Conservation (phyloP, 345 rosid genomes). For the Gossypium herbaceum region DNA sequence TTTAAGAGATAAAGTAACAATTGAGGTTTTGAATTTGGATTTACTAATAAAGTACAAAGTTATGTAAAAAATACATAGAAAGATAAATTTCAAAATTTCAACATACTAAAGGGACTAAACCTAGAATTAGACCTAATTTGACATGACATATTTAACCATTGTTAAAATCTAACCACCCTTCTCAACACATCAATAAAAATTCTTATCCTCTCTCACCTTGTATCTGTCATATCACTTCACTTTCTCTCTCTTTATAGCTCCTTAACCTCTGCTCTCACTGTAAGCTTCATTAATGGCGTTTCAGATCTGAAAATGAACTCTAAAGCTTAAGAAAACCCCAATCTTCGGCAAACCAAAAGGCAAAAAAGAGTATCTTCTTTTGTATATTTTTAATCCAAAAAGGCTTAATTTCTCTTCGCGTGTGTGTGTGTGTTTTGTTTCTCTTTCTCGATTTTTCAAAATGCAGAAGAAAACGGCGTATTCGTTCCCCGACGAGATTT, state of each 20-base stretch:
- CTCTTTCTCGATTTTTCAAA: not conserved
- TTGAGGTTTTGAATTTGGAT: not conserved
- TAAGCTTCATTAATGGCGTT: constrained; percentile 37
- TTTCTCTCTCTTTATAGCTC: not conserved
- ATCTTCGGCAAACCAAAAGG: not conserved
- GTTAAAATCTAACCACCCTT: constrained; percentile 35
- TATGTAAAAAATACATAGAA: too few species aligned
- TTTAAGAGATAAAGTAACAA: too few species aligned
- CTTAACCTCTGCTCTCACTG: constrained; percentile 7
- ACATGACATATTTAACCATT: constrained; percentile 28
- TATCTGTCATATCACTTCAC: constrained; percentile 13
- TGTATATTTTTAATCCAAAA: not conserved
- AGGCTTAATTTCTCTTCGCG: not conserved
- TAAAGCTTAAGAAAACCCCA: not conserved
- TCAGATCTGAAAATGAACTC: constrained; percentile 39
- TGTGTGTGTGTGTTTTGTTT: not conserved
- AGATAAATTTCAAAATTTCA: too few species aligned
- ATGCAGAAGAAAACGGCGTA: constrained; percentile 44
- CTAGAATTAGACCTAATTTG: not conserved
- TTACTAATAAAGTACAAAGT: too few species aligned
- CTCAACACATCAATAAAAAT: constrained; percentile 19
- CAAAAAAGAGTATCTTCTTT: not conserved
- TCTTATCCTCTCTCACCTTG: constrained; percentile 18
- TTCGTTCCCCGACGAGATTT: constrained; percentile 77
- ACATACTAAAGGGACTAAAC: not conserved